Conservation (phyloP, 768 basidiomycete genomes). For the Boletus vinaceobasis region DNA sequence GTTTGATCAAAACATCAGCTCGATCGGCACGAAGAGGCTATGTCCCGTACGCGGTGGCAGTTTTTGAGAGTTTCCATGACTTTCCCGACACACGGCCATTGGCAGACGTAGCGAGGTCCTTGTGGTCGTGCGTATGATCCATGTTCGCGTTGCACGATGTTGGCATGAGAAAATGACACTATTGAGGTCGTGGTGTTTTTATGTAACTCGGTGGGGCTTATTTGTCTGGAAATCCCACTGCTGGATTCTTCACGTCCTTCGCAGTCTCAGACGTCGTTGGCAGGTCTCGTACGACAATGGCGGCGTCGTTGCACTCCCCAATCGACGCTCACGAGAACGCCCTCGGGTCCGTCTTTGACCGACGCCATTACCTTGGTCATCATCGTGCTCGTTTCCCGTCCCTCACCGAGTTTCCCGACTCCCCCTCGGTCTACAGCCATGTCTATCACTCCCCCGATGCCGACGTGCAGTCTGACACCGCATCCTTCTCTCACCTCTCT, state of each 20-base stretch:
- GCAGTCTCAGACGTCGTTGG: constrained; percentile 6
- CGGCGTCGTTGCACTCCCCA: constrained; percentile 38
- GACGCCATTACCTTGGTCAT: constrained; percentile 41
- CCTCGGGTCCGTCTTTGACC: constrained; percentile 40
- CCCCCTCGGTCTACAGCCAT: constrained; percentile 68
- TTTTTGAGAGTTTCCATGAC: constrained; percentile 56
- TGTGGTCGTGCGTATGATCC: background rate
- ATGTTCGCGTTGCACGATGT: background rate
- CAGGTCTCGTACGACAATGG: constrained; percentile 32
- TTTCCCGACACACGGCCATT: constrained; percentile 70
- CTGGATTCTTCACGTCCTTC: background rate
- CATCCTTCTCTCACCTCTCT: constrained; percentile 38
- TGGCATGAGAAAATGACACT: constrained; percentile 18
- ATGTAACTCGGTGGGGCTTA: constrained; percentile 19
- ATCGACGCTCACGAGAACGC: constrained; percentile 36
- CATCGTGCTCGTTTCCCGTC: constrained; percentile 48
- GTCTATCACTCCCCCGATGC: constrained; percentile 54
- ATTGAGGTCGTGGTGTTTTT: constrained; percentile 10
- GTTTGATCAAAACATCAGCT: constrained; percentile 2
- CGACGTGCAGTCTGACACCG: constrained; percentile 24
- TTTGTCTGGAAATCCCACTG: constrained; percentile 3
- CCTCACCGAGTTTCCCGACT: constrained; percentile 57
- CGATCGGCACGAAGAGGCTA: background rate
- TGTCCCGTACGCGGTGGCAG: constrained; percentile 46
- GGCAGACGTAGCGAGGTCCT: constrained; percentile 52